Base-by-base conservation (phyloP, 768 basidiomycete species). In the Lenzites betulinus region DNA sequence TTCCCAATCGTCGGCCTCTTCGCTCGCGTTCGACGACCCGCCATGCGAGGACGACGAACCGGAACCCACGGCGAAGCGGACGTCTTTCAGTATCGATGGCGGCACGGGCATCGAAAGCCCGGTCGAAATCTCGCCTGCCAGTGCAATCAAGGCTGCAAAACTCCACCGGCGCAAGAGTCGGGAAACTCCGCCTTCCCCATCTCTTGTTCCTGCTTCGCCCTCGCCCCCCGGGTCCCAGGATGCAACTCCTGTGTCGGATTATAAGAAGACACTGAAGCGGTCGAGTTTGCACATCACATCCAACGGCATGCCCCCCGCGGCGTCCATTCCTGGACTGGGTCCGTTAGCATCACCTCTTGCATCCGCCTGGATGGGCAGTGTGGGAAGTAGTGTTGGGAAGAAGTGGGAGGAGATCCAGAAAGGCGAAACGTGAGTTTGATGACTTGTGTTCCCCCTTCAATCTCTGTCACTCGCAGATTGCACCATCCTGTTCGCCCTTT, bases 351-450 rank as follows among this genome's bases (percentile, higher is more conserved):
- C 55, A 22, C 63, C 60, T 62, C 71, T 69, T 22, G 72, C 72
- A 42, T 73, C 71, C 51, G 65, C 72, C 64, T 75, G 48, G 69
- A 71, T 60, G 70, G 69, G 70, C 63, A 73, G 55, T 64, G 77
- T 86, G 61, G 86, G 81, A 35, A 85, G 66, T 49, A 68, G 64
- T 41, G 76, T 88, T 52, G 83, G 87, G 18, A 85, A 81, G 73
- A 84, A 81, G 64, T 81, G 84, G 73, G 83, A 80, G 59, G 84
- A 83, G 64, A 65, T 88, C 26, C 83, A 83, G 68, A 76, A 74
- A 18, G 78, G 78, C 56, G 74, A 80, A 39, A 81, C 81, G 86
- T 88, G 67, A 64, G 84, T 83, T 7, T 43, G 39, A 49, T 3
- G n/a, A n/a, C n/a, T n/a, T n/a, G n/a, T 22, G 16, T 33, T 25